Evolutionary conservation across 2,329 filamentous ascomycete species (phyloP), one percentile per base, ranked within the genome.

Genomic region (Nemania diffusa): DNA sequence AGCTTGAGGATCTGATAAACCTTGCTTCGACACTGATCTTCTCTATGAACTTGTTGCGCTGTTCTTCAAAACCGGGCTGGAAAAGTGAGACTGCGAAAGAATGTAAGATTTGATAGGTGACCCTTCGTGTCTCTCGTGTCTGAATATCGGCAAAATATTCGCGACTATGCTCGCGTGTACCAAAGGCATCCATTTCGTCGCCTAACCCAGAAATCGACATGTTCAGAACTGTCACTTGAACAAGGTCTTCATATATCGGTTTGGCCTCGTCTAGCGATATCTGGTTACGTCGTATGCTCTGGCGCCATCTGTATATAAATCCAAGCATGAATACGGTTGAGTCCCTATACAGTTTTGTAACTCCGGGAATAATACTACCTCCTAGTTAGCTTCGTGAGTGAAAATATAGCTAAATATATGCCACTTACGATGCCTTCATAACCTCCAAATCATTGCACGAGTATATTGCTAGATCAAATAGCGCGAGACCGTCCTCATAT

Each of bases 31-130:
- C n/a, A 22, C 8, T 77, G 32, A 20, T 71, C 74, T 3, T 59
- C 48, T 69, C 34, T 6, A 71, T 34, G 5, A 80, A 68, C 2
- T 65, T 34, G 4, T 52, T n/a, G 1, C 65, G 44, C 9, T 76
- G 67, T 11, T 73, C 67, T 32, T 68, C 51, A 17, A 68, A 46
- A 51, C 65, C 8, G 34, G 71, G 62, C 62, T 73, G n/a, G 57
- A 63, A 51, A 52, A 73, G 66, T 17, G 61, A 66, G 32, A 56
- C 60, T 6, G 68, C 51, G 44, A 70, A 72, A 26, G 11, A 22
- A 20, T 68, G 15, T 50, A 71, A 46, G 17, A 57, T 57, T 8
- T 32, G 13, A 26, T 69, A 27, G 37, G 59, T 34, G 26, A 52
- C 26, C 26, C 27, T 3, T 4, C 20, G 27, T 29, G 24, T 48